These are phyloP conservation scores for Xerocomellus dryophilus DNA, from an alignment of 768 basidiomycete species.

Conservation along the genomic window DNA sequence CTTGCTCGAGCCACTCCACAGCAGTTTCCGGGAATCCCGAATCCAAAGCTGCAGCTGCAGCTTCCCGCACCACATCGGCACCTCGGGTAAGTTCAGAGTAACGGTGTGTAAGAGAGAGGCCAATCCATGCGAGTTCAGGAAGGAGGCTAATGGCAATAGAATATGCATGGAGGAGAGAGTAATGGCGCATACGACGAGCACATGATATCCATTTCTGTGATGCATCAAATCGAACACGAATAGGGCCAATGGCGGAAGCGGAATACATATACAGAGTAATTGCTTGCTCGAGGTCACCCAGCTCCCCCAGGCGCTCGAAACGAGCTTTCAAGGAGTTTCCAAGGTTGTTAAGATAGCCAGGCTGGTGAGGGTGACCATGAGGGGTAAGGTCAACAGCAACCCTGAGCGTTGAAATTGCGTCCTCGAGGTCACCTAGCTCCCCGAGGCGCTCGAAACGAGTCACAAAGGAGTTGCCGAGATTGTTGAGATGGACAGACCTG, in stretches of 20 bases:
- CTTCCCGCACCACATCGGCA: conserved; percentile 19
- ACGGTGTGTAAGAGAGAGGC: conserved; percentile 16
- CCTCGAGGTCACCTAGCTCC: too few relatives aligned
- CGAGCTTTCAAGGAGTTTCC: too few relatives aligned
- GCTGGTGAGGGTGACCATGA: too few relatives aligned
- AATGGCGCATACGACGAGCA: neutral
- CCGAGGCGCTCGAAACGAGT: too few relatives aligned
- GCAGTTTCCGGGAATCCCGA: neutral
- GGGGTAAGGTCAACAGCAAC: too few relatives aligned
- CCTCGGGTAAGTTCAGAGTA: conserved; percentile 8
- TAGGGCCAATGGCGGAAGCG: neutral
- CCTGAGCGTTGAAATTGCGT: too few relatives aligned
- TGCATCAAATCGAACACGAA: conserved; percentile 2
- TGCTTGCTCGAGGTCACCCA: neutral
- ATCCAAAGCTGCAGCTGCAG: conserved; percentile 21
- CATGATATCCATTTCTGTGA: conserved; percentile 1
- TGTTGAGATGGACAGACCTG: too few relatives aligned
- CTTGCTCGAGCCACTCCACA: conserved; percentile 19
- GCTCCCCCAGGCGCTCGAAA: too few relatives aligned
- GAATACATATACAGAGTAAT: neutral
- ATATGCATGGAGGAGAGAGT: conserved; percentile 19
- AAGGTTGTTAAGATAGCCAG: too few relatives aligned
- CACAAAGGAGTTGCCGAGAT: too few relatives aligned
- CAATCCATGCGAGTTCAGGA: conserved; percentile 16
- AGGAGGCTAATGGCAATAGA: conserved; percentile 16